Percentiles rank a stretch among this genome's conserved stretches.
Conservation (phyloP, 202 grass and related monocot species). For the Setaria viridis region DNA sequence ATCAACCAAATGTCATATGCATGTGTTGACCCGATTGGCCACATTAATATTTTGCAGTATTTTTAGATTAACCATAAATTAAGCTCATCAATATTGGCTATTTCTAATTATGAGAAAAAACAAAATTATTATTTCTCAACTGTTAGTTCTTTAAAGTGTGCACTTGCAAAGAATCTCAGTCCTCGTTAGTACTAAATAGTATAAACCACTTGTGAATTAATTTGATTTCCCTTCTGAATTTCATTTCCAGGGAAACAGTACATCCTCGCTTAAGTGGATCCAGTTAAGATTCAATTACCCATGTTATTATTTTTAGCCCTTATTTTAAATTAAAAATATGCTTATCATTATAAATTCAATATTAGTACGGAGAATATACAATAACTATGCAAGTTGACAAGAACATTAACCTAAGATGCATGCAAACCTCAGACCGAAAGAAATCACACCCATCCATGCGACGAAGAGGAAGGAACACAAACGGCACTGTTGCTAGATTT, state of each 20-base stretch:
- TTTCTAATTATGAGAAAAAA: not conserved
- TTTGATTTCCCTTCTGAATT: not conserved
- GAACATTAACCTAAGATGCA: not conserved
- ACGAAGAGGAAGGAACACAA: not conserved
- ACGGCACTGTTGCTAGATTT: slow-evolving; percentile 14
- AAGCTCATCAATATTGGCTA: not conserved
- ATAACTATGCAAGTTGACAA: not conserved
- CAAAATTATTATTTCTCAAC: not conserved
- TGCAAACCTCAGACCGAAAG: not conserved
- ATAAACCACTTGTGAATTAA: not conserved
- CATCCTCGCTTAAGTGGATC: not conserved
- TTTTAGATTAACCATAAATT: not conserved
- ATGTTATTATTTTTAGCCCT: not conserved
- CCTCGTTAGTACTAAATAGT: not conserved
- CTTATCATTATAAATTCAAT: not conserved
- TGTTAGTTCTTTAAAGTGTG: not conserved
- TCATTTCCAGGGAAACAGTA: not conserved
- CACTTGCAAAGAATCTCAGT: not conserved
- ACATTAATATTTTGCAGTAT: not conserved
- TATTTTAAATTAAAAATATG: not conserved
- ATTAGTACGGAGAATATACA: not conserved
- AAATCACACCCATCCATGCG: not conserved
- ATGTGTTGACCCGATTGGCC: not conserved
- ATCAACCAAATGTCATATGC: not conserved
- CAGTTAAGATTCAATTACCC: not conserved